These are phyloP conservation scores for Nakaseomyces sp. DNA, from an alignment of 1,139 yeast genomes.

Conservation along the genomic window DNA sequence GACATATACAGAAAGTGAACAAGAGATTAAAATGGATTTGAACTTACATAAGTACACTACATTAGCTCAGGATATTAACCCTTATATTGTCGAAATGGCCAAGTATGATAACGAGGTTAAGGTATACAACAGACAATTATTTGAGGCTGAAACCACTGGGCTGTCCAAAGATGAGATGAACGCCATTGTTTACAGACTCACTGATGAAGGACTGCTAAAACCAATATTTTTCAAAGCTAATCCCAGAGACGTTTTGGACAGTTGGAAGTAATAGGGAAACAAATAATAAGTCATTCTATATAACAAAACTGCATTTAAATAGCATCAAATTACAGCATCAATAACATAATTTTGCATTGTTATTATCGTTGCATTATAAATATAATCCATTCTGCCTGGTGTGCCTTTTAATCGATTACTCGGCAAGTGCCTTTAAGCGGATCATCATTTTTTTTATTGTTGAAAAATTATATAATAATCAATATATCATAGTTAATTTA, in stretches of 20 bases:
- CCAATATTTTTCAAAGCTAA: conserved; percentile 20
- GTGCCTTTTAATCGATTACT: not conserved
- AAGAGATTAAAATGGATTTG: conserved; percentile 1
- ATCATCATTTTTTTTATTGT: not conserved
- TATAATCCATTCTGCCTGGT: too few species aligned
- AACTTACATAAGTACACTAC: conserved; percentile 5
- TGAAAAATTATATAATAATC: conserved; percentile 3
- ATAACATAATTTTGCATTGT: too few species aligned
- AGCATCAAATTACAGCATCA: too few species aligned
- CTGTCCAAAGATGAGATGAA: conserved; percentile 11
- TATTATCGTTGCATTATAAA: not conserved
- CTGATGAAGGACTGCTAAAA: conserved; percentile 15
- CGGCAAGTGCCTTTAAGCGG: not conserved
- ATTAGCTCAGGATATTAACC: conserved; percentile 18
- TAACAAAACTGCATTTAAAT: too few species aligned
- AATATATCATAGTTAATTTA: not conserved
- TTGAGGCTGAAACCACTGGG: conserved; percentile 11
- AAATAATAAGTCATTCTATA: not conserved
- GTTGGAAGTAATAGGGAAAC: conserved; percentile 13
- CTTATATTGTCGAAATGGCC: conserved; percentile 23
- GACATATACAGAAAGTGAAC: not conserved
- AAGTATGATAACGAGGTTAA: conserved; percentile 16
- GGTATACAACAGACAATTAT: conserved; percentile 15
- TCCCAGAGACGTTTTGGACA: conserved; percentile 15
- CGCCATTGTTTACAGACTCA: conserved; percentile 13